phyloP scores from a whole-genome alignment of 805 yeast species.

The Zygotorulaspora sp. region DNA sequence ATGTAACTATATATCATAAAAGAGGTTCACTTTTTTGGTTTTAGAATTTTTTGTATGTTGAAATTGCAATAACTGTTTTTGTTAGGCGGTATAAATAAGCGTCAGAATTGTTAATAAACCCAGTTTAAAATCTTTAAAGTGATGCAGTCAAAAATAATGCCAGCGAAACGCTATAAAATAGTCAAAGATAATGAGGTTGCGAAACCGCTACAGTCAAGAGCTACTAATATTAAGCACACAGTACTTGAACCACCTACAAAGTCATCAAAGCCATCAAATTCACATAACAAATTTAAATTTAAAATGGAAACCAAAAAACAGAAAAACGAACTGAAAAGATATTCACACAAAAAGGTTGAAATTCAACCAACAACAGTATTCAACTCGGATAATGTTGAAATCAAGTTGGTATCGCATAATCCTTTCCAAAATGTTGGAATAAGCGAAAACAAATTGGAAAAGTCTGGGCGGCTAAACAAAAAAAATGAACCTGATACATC shows the following conservation, averaged over 20 bases:
- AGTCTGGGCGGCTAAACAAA: constrained; percentile 15
- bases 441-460: constrained; percentile 1
- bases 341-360: not conserved
- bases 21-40: too few species aligned
- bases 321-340: constrained; percentile 1
- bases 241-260: constrained; percentile 2
- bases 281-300: constrained; percentile 1
- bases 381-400: constrained; percentile 12
- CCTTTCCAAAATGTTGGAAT: constrained; percentile 1
- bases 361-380: constrained; percentile 7
- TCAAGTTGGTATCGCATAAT: constrained; percentile 8
- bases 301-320: constrained; percentile 7
- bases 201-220: constrained; percentile 17
- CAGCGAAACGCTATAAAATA: constrained; percentile 12
- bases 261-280: constrained; percentile 1
- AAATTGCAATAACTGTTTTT: too few species aligned
- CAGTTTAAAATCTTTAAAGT: too few species aligned
- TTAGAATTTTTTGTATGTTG: too few species aligned
- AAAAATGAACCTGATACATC: constrained; percentile 18
- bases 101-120: too few species aligned
- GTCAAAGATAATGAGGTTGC: constrained; percentile 7
- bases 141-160: constrained; percentile 7
- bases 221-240: constrained; percentile 15
- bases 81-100: too few species aligned
- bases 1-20: too few species aligned